Evolutionary conservation across 805 yeast species (phyloP).

Genomic region (Lipomyces yamadae): DNA sequence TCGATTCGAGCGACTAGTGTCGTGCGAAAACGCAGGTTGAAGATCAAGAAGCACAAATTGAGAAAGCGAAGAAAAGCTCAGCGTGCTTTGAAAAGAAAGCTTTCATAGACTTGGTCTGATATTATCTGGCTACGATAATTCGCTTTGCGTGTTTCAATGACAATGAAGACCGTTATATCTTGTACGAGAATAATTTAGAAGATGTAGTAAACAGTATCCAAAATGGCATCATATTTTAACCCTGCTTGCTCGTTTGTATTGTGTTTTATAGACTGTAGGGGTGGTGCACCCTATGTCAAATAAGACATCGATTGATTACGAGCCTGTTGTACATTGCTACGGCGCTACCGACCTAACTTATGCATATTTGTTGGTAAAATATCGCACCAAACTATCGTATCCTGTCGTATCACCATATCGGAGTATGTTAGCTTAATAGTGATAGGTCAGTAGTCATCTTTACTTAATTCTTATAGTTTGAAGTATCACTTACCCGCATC

Average conservation of each 20-base stretch:
- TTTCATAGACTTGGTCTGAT: constrained; percentile 36
- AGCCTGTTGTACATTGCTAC: not conserved
- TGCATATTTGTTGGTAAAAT: constrained; percentile 41
- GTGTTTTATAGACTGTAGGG: not conserved
- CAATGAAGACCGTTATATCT: not conserved
- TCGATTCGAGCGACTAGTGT: constrained; percentile 46
- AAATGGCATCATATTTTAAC: not conserved
- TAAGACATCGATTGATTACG: not conserved
- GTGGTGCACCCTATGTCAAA: not conserved
- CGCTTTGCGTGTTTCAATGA: not conserved
- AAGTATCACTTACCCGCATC: constrained; percentile 45
- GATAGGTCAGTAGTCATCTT: not conserved
- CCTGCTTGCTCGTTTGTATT: not conserved
- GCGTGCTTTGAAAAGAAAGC: constrained; percentile 53
- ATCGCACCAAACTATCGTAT: constrained; percentile 42
- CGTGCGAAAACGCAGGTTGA: constrained; percentile 69
- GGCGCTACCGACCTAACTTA: not conserved
- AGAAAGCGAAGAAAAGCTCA: constrained; percentile 96
- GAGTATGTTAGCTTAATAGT: constrained; percentile 40
- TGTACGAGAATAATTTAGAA: not conserved
- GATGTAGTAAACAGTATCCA: not conserved
- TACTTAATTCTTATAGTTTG: not conserved
- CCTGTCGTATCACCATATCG: constrained; percentile 43
- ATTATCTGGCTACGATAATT: not conserved
- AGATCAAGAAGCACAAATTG: constrained; percentile 97